phyloP scores from a whole-genome alignment of 192 early-diverging fungal species.

The Geranomyces variabilis region DNA sequence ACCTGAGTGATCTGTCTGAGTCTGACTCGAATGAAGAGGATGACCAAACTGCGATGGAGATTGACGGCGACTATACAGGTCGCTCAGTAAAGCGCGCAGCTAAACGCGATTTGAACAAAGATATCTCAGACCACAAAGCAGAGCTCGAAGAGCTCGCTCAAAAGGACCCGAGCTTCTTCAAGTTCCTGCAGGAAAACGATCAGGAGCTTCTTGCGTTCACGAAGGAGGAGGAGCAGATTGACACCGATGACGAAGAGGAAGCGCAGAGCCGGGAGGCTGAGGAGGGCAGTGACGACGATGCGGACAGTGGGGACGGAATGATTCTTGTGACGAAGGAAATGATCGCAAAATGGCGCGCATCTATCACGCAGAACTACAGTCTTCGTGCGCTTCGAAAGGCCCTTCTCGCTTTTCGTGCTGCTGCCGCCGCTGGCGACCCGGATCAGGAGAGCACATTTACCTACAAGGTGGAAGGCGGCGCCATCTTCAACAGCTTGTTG shows the following conservation, averaged over 20 bases:
- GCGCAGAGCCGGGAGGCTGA: constrained; percentile 58
- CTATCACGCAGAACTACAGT: constrained; percentile 59
- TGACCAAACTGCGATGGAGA: constrained; percentile 57
- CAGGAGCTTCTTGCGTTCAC: constrained; percentile 78
- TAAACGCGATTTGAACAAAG: constrained; percentile 53
- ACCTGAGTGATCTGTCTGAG: constrained; percentile 45
- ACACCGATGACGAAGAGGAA: constrained; percentile 42
- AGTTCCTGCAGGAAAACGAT: constrained; percentile 90
- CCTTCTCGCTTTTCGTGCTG: constrained; percentile 84
- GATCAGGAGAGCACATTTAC: constrained; percentile 55
- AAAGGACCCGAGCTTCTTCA: constrained; percentile 89
- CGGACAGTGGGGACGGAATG: constrained; percentile 36
- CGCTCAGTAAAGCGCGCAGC: constrained; percentile 6
- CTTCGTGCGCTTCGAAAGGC: constrained; percentile 72
- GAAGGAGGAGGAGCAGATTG: constrained; percentile 34
- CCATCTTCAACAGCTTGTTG: constrained; percentile 80
- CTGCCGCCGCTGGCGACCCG: constrained; percentile 74
- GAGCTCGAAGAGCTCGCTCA: constrained; percentile 83
- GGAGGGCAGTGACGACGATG: constrained; percentile 33
- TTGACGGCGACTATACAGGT: constrained; percentile 59
- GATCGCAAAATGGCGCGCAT: constrained; percentile 72
- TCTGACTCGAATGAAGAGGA: constrained; percentile 47
- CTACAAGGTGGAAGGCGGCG: constrained; percentile 71
- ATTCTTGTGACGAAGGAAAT: constrained; percentile 72
- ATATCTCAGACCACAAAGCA: constrained; percentile 72